Evolutionary conservation across 805 yeast genomes (phyloP).

Genomic region (Hanseniaspora lindneri): DNA sequence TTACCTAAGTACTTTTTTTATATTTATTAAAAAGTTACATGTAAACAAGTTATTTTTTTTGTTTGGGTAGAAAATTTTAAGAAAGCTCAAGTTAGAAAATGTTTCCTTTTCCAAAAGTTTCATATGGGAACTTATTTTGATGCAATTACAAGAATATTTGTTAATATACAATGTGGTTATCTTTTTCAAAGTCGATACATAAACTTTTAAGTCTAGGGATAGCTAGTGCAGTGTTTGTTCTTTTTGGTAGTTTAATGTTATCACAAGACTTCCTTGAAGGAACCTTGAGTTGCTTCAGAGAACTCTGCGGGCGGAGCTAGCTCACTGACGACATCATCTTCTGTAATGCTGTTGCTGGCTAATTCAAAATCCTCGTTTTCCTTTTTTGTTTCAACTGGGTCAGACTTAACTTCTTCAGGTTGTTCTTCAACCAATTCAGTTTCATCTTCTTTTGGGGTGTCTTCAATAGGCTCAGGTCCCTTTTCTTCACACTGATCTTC

Average conservation of each 20-base stretch:
- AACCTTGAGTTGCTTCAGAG: not conserved
- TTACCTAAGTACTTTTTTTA: too few species aligned
- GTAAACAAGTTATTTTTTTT: too few species aligned
- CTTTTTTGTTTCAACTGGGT: not conserved
- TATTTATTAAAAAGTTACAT: too few species aligned
- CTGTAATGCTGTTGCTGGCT: not conserved
- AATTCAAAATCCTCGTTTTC: not conserved
- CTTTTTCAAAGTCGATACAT: too few species aligned
- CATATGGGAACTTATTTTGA: too few species aligned
- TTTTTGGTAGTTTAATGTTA: not conserved
- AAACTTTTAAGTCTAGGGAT: not conserved
- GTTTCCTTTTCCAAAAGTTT: too few species aligned
- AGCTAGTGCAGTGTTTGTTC: not conserved
- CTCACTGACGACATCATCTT: not conserved
- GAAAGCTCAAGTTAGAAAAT: too few species aligned
- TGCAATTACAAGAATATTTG: too few species aligned
- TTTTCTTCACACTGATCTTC: too few species aligned
- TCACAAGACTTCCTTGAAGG: conserved; percentile 6
- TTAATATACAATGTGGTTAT: too few species aligned
- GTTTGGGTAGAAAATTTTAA: too few species aligned
- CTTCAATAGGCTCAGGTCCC: not conserved
- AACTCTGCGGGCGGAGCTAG: not conserved
- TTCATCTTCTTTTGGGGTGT: not conserved
- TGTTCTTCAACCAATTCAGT: not conserved
- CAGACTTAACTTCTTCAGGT: not conserved